Evolutionary conservation across 1,139 yeast species (phyloP), one percentile per base, ranked within the genome.

Genomic region (Yamadazyma spencermartinsiae): DNA sequence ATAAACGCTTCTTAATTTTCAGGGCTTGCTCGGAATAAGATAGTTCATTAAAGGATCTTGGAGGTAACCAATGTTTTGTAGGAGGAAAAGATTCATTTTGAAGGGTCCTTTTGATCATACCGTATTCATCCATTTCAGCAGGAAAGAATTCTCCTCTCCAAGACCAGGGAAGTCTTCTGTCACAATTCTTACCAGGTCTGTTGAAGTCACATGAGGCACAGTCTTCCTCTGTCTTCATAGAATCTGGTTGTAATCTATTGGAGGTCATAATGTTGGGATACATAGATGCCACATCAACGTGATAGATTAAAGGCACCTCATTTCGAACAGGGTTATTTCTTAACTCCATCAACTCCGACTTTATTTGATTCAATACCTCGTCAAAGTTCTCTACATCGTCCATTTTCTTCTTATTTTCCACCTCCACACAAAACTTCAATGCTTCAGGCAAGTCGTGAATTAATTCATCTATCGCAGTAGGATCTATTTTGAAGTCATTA

Each of bases 231-330:
- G 85, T 70, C 52, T 92, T 90, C 89, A 94, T 92, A 1, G 98
- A 90, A 61, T 94, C 99, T 0, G 99, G 99, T 60, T 94, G 99
- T 39, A 94, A 71, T 56, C 99, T 80, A 63, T 94, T 94, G 0
- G 98, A 86, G 3, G 96, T 88, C 98, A 94, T 94, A 55, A 94
- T 94, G 58, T 94, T 92, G 3, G 99, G 99, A 56, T 94, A 94
- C 99, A 94, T 94, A 0, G 98, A 92, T 0, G 99, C 98, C 39
- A 94, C 99, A 68, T 94, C 99, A 30, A 94, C 96, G 59, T 94
- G 99, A 55, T 94, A 94, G 48, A 94, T 94, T 28, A 87, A 70
- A 0, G 99, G 99, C 7, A 69, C 69, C 54, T 92, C 98, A 9
- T 63, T 60, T 49, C 98, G 69, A 27, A 68, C 68, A 0, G 95